Evolutionary conservation across 2,329 filamentous ascomycete species (phyloP).

Genomic region (Boeremia lycopersici): DNA sequence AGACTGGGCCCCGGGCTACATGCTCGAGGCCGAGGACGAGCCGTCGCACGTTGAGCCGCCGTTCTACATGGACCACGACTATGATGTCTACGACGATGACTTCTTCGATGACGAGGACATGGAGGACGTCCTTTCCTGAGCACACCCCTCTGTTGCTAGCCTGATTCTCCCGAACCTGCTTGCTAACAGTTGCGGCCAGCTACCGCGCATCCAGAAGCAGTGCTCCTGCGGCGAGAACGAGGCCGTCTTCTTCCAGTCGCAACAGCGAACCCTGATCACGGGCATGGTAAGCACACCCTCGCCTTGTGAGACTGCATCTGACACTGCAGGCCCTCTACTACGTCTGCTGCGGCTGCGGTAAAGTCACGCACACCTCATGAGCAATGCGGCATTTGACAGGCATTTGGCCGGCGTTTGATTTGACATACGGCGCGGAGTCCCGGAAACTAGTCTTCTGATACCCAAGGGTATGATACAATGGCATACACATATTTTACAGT

Average conservation of each 20-base stretch:
- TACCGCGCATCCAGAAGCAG: constrained; percentile 83
- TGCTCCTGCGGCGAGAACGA: constrained; percentile 90
- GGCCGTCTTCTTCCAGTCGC: constrained; percentile 98
- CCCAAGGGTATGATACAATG: constrained; percentile 42
- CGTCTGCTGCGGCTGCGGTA: constrained; percentile 91
- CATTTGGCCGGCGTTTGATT: constrained; percentile 43
- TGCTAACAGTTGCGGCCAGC: constrained; percentile 62
- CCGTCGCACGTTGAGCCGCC: constrained; percentile 32
- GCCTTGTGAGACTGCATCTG: constrained; percentile 2
- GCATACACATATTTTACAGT: constrained; percentile 38
- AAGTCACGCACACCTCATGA: constrained; percentile 67
- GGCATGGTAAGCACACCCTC: constrained; percentile 76
- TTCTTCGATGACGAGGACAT: constrained; percentile 32
- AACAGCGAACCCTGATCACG: constrained; percentile 94
- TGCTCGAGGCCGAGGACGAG: constrained; percentile 52
- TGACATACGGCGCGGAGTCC: constrained; percentile 35
- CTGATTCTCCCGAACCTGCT: constrained; percentile 47
- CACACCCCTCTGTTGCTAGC: constrained; percentile 39
- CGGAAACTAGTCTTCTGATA: constrained; percentile 41
- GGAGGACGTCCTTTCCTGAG: constrained; percentile 43
- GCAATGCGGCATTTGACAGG: constrained; percentile 17
- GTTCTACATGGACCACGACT: constrained; percentile 20
- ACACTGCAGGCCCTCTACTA: constrained; percentile 57
- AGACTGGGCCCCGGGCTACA: constrained; percentile 51
- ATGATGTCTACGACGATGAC: constrained; percentile 28